Evolutionary conservation across 179 eudicot genomes (phyloP).

Genomic region (Camellia oleifera): DNA sequence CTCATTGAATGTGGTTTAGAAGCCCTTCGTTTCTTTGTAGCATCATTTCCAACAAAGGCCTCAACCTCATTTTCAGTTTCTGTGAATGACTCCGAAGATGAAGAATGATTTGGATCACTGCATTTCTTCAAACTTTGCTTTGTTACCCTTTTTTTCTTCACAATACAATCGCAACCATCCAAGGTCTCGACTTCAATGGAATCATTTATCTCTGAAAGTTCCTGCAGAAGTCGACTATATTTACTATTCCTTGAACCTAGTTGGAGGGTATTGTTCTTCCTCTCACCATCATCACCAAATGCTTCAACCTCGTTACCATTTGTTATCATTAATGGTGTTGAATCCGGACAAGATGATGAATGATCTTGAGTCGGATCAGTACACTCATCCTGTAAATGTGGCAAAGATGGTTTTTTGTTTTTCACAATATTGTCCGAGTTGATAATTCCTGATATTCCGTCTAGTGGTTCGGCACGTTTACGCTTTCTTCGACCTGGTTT

Average conservation of each 20-base stretch:
- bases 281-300: constrained; percentile 7
- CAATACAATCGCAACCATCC: background rate
- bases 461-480: background rate
- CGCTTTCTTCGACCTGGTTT: constrained; percentile 10
- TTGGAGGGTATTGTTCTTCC: constrained; percentile 4
- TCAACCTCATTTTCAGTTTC: background rate
- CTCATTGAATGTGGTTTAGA: background rate
- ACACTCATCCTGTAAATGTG: constrained; percentile 6
- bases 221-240: constrained; percentile 15
- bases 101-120: constrained; percentile 9
- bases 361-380: constrained; percentile 12
- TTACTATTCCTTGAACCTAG: constrained; percentile 6
- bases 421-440: background rate
- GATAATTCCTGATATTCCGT: constrained; percentile 3
- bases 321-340: background rate
- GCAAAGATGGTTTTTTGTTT: background rate
- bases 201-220: constrained; percentile 8
- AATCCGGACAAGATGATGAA: constrained; percentile 13
- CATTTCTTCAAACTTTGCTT: constrained; percentile 14
- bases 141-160: constrained; percentile 3
- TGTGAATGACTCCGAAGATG: background rate
- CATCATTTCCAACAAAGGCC: background rate
- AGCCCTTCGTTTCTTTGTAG: background rate
- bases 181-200: constrained; percentile 16
- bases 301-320: background rate